These are phyloP conservation scores for Linum tenue DNA, from an alignment of 345 rosid genomes.

Conservation along the genomic window DNA sequence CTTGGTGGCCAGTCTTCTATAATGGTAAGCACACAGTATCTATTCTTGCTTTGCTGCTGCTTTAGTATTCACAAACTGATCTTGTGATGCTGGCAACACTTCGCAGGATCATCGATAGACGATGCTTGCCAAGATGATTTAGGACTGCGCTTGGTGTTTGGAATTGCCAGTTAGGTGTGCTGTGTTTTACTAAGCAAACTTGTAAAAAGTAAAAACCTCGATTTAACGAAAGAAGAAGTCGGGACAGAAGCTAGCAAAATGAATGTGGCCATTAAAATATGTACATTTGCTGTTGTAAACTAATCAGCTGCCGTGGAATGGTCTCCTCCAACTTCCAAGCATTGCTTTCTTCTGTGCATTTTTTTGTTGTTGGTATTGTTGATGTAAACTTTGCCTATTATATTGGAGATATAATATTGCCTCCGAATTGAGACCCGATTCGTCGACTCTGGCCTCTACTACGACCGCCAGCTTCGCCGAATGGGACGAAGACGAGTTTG, in stretches of 20 bases:
- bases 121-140: background rate
- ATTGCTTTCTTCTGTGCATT: too few relatives aligned
- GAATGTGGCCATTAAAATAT: too few relatives aligned
- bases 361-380: too few relatives aligned
- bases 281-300: too few relatives aligned
- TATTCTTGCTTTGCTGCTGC: background rate
- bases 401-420: background rate
- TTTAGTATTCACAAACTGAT: background rate
- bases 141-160: background rate
- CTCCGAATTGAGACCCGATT: too few relatives aligned
- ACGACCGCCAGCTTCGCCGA: slow-evolving; percentile 40
- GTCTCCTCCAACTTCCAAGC: too few relatives aligned
- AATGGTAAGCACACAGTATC: background rate
- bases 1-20: slow-evolving; percentile 4
- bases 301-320: too few relatives aligned
- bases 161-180: background rate
- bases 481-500: too few relatives aligned
- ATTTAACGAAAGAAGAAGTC: too few relatives aligned
- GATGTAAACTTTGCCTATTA: too few relatives aligned
- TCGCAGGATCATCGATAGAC: background rate
- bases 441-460: slow-evolving; percentile 22
- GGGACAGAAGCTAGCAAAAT: too few relatives aligned
- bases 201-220: background rate
- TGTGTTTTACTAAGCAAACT: background rate
- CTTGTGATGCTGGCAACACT: background rate